Base-by-base conservation (phyloP, 495 filamentous ascomycete genomes). In the Astrocystis sublimbata region DNA sequence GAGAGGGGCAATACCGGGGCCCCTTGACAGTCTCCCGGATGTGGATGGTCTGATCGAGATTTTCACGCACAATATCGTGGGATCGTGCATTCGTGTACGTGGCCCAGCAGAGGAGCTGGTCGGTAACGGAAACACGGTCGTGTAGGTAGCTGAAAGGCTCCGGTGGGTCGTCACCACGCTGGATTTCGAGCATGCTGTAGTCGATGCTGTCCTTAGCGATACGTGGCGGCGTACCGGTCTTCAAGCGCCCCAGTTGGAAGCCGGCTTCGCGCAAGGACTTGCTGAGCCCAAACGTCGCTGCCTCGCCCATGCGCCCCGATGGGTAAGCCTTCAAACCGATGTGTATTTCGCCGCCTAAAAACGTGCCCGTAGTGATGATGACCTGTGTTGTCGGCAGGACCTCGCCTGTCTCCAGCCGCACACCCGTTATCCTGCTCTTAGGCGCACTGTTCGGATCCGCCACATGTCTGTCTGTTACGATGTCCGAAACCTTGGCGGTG, bases 1-100 rank as follows among this genome's bases (percentile, higher is more conserved):
- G 79, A 0, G 93, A 97, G 1, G 94, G 94, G 68, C 94, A 98
- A 69, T 98, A 98, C 56, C 94, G 82, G 3, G 94, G 94, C 0
- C 94, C 94, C 68, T 91, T 92, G 36, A 98, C 91, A 0, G 92
- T 93, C 76, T 98, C 94, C 6, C 96, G 86, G 65, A 98, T 98
- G 73, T 98, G 96, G 30, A 98, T 88, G 4, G 91, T 91, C 72
- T 96, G 93, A 71, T 94, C 87, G 17, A 98, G 83, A 70, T 98
- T 96, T 12, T 82, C 85, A 51, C 90, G 85, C 61, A 96, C 88
- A 60, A 98, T 83, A 30, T 96, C 86, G 76, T 98, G 94, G 3
- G 92, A 84, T 3, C 80, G 83, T 6, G 86, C 73, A 69, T 96
- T 97, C 24, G 94, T 98, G 67, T 91, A 81, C 0, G 94, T 98